A percentile compares a stretch with the other conserved stretches of the same genome.
Evolutionary conservation across 169 alveolate species (phyloP).

Genomic region (Eimeria necatrix): DNA sequence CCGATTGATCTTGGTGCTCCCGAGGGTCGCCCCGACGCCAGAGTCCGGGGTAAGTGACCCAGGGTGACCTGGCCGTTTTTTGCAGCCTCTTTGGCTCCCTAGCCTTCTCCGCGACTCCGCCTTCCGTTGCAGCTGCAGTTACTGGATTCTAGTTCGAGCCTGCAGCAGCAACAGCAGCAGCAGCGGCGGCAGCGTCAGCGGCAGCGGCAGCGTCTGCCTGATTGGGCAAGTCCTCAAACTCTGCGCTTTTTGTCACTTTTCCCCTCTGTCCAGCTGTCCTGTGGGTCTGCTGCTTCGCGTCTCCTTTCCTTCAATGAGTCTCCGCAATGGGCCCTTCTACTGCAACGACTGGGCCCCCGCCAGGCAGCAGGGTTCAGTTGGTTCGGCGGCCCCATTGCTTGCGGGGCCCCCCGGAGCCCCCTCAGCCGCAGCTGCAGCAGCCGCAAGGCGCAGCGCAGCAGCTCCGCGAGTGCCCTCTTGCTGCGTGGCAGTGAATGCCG

Average conservation of each 20-base stretch:
- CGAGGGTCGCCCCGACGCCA: too few species aligned
- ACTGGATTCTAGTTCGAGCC: background rate
- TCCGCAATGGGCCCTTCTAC: background rate
- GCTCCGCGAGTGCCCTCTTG: background rate
- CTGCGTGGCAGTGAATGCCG: background rate
- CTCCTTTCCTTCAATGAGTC: background rate
- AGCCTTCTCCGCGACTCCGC: background rate
- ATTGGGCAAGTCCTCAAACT: background rate
- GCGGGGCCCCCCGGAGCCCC: background rate
- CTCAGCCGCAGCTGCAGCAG: background rate
- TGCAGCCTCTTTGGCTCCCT: background rate
- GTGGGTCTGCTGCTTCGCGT: background rate
- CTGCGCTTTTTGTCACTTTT: background rate
- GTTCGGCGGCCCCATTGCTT: background rate
- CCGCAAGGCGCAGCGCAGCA: background rate
- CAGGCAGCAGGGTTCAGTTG: too few species aligned
- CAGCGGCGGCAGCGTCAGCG: background rate
- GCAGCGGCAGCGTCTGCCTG: background rate
- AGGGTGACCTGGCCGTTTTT: background rate
- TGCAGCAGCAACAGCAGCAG: background rate
- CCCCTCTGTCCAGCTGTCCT: background rate
- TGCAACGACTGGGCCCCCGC: background rate
- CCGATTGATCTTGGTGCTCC: too few species aligned
- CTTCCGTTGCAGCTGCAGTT: background rate
- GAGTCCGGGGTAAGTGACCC: too few species aligned